Conservation (phyloP, 768 basidiomycete species). For the Suillus weaverae region DNA sequence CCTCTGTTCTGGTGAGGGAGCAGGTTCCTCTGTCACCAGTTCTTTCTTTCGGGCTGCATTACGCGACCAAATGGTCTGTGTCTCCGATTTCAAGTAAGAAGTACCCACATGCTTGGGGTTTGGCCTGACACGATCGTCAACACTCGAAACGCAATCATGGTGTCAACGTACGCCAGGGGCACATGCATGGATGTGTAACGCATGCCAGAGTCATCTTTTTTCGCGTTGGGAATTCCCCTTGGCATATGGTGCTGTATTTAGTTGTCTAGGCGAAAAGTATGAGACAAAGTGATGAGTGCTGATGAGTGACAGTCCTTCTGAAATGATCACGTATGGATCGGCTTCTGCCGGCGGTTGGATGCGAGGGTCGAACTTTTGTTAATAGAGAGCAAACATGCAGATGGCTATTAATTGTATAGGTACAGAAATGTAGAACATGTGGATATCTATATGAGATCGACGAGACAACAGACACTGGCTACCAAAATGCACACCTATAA, state of each 20-base stretch:
- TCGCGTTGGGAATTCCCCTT: slow-evolving; percentile 78
- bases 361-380: background rate
- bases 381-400: background rate
- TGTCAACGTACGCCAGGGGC: slow-evolving; percentile 60
- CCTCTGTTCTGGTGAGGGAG: slow-evolving; percentile 48
- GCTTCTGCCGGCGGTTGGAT: slow-evolving; percentile 2
- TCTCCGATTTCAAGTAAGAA: slow-evolving; percentile 75
- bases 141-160: slow-evolving; percentile 1
- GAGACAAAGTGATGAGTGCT: no score
- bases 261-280: background rate
- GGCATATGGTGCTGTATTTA: slow-evolving; percentile 50
- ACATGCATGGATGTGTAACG: slow-evolving; percentile 81
- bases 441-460: slow-evolving; percentile 17
- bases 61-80: slow-evolving; percentile 71
- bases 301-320: background rate
- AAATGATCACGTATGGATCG: background rate
- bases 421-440: slow-evolving; percentile 23
- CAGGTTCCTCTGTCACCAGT: slow-evolving; percentile 39
- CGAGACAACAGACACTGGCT: slow-evolving; percentile 5
- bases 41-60: slow-evolving; percentile 60
- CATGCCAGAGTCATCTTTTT: slow-evolving; percentile 79
- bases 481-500: slow-evolving; percentile 77
- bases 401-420: slow-evolving; percentile 8
- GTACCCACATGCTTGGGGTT: slow-evolving; percentile 82
- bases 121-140: slow-evolving; percentile 42